A percentile compares a stretch with the other conserved stretches of the same genome.
Evolutionary conservation across 441 rosid species (phyloP).

Genomic region (Croton laevigatus): DNA sequence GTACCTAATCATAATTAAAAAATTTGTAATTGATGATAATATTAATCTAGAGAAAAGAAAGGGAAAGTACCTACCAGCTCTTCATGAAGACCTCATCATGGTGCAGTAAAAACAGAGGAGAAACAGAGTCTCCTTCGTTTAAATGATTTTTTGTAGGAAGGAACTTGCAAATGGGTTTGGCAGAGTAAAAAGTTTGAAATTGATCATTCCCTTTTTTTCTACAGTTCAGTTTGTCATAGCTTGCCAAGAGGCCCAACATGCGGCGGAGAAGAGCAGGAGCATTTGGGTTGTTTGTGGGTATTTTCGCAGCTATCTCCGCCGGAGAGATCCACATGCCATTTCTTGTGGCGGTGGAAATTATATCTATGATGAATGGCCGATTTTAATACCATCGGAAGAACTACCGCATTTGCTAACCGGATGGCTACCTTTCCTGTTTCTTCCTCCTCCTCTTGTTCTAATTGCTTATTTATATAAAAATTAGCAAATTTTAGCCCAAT

Average conservation of each 20-base stretch:
- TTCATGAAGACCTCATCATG: conserved; percentile 66
- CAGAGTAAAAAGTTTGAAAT: conserved; percentile 44
- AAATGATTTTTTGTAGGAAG: conserved; percentile 29
- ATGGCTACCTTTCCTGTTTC: conserved; percentile 47
- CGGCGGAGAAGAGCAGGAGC: conserved; percentile 56
- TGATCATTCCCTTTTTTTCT: conserved; percentile 35
- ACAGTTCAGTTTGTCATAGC: conserved; percentile 47
- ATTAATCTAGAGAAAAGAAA: background rate
- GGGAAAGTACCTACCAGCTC: conserved; percentile 49
- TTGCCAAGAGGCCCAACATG: conserved; percentile 47
- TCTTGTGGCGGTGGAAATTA: conserved; percentile 40
- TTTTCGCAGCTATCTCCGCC: conserved; percentile 37
- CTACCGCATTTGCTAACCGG: conserved; percentile 46
- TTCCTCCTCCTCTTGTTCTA: conserved; percentile 27
- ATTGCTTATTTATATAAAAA: too few relatives aligned
- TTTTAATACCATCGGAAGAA: conserved; percentile 61
- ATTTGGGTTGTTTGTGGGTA: conserved; percentile 45
- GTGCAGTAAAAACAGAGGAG: conserved; percentile 50
- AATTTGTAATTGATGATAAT: background rate
- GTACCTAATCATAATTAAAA: background rate
- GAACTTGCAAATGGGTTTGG: conserved; percentile 53
- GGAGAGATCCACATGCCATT: conserved; percentile 37
- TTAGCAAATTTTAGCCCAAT: too few relatives aligned
- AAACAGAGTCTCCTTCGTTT: conserved; percentile 37
- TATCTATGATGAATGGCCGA: conserved; percentile 49